Percentiles rank a stretch among this genome's conserved stretches.
These are phyloP conservation scores for Pyrenophora seminiperda DNA, from an alignment of 2,329 filamentous ascomycete species.

Conservation along the genomic window DNA sequence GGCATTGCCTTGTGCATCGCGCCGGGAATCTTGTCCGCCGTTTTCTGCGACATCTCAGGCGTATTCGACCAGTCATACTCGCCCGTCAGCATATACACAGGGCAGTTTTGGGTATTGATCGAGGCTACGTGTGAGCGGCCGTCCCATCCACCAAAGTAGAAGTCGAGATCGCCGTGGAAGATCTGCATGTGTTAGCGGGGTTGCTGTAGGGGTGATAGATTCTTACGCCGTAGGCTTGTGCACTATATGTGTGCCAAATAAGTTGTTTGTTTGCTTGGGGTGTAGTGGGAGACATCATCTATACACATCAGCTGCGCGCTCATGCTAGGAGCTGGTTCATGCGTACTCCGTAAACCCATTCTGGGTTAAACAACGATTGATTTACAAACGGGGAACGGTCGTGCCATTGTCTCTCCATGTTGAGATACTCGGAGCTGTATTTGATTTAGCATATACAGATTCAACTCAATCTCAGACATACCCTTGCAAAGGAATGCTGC, in stretches of 20 bases:
- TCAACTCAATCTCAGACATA: slow-evolving; percentile 24
- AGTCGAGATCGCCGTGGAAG: slow-evolving; percentile 59
- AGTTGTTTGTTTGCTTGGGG: slow-evolving; percentile 54
- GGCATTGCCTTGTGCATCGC: slow-evolving; percentile 54
- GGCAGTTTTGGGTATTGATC: slow-evolving; percentile 57
- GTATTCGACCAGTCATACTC: slow-evolving; percentile 58
- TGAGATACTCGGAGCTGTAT: slow-evolving; percentile 47
- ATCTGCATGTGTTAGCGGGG: slow-evolving; percentile 35
- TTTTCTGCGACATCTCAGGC: slow-evolving; percentile 53
- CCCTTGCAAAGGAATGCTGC: slow-evolving; percentile 55
- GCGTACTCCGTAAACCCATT: slow-evolving; percentile 55
- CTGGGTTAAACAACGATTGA: slow-evolving; percentile 55
- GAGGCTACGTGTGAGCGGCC: slow-evolving; percentile 51
- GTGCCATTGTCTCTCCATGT: slow-evolving; percentile 52
- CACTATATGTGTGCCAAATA: slow-evolving; percentile 57
- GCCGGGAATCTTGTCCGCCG: slow-evolving; percentile 55
- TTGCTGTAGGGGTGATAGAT: not conserved
- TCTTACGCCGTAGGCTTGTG: slow-evolving; percentile 54
- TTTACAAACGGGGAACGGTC: slow-evolving; percentile 56
- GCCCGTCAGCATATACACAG: slow-evolving; percentile 58
- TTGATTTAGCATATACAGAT: slow-evolving; percentile 20
- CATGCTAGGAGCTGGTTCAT: not conserved
- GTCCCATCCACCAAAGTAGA: slow-evolving; percentile 59
- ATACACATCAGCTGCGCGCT: not conserved
- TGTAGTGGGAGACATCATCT: slow-evolving; percentile 56